These are phyloP conservation scores for Polyporus tsugae DNA, from an alignment of 1,284 basidiomycete species.

Conservation along the genomic window DNA sequence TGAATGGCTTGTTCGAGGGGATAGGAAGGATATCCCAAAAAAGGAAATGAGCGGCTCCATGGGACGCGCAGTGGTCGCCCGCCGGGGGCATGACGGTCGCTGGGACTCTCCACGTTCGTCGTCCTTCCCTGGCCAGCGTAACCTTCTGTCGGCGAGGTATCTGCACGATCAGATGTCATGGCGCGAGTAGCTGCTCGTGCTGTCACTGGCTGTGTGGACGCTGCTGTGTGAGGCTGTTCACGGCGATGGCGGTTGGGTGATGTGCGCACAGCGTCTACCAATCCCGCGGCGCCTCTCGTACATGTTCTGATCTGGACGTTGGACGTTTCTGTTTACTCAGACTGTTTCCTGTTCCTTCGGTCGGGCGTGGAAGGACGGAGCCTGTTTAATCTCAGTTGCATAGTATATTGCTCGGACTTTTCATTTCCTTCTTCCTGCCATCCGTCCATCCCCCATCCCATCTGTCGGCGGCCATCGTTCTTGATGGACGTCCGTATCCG, in stretches of 20 bases:
- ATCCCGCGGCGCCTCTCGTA: conserved; percentile 15
- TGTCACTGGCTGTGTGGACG: conserved; percentile 19
- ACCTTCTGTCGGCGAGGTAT: conserved; percentile 16
- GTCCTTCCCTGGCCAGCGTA: conserved; percentile 11
- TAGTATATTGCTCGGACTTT: conserved; percentile 22
- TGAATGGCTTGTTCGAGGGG: conserved; percentile 5
- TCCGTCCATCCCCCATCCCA: conserved; percentile 23
- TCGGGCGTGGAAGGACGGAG: conserved; percentile 18
- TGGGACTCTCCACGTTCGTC: conserved; percentile 6
- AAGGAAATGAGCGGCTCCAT: conserved; percentile 26
- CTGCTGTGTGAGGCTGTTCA: conserved; percentile 28
- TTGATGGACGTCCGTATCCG: conserved; percentile 20
- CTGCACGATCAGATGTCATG: conserved; percentile 27
- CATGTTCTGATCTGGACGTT: conserved; percentile 29
- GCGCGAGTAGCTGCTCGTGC: conserved; percentile 19
- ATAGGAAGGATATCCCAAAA: conserved; percentile 17
- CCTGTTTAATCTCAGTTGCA: conserved; percentile 28
- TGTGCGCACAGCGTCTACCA: conserved; percentile 20
- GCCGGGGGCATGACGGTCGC: conserved; percentile 18
- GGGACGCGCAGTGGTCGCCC: conserved; percentile 17
- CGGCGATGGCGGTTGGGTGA: conserved; percentile 18
- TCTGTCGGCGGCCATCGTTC: conserved; percentile 27
- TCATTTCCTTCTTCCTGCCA: conserved; percentile 16
- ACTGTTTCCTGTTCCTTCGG: conserved; percentile 2
- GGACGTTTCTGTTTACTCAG: conserved; percentile 29